Evolutionary conservation across 371 early-diverging fungal species (phyloP).

Genomic region (Mucor velutinosus): DNA sequence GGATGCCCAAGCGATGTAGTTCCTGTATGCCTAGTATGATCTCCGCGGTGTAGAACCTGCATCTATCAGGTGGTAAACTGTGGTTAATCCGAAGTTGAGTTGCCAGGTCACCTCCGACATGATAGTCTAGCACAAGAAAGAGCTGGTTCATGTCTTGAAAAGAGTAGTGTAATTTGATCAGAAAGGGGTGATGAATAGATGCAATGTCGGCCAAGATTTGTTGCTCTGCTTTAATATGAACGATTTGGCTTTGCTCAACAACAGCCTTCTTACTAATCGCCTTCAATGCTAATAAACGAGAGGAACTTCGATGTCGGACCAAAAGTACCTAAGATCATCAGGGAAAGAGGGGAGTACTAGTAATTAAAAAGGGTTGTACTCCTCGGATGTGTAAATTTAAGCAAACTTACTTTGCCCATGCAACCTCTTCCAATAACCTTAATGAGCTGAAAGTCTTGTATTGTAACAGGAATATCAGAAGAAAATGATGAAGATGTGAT

Average conservation of each 20-base stretch:
- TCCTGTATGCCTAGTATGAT: conserved; percentile 85
- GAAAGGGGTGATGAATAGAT: conserved; percentile 82
- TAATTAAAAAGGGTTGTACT: background rate
- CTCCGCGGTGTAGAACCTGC: conserved; percentile 82
- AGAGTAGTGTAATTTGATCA: conserved; percentile 91
- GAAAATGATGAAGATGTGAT: conserved; percentile 9
- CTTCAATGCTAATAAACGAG: conserved; percentile 89
- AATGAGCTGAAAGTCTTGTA: conserved; percentile 55
- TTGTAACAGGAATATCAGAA: conserved; percentile 12
- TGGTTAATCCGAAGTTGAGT: conserved; percentile 39
- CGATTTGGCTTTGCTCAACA: conserved; percentile 85
- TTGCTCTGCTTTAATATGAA: conserved; percentile 59
- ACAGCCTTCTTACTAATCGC: conserved; percentile 94
- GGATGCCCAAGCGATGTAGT: conserved; percentile 84
- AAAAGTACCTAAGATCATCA: conserved; percentile 71
- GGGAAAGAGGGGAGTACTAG: background rate
- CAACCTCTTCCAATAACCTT: conserved; percentile 58
- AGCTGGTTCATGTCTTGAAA: conserved; percentile 92
- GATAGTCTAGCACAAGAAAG: conserved; percentile 97
- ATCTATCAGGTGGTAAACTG: conserved; percentile 42
- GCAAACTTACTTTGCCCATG: conserved; percentile 50
- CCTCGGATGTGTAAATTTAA: background rate
- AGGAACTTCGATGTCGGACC: conserved; percentile 64
- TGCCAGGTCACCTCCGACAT: conserved; percentile 80
- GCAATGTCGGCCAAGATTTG: conserved; percentile 56